A percentile compares a stretch with the other conserved stretches of the same genome.
Evolutionary conservation across 2,329 filamentous ascomycete genomes (phyloP).

Genomic region (Cladosporium phlei): DNA sequence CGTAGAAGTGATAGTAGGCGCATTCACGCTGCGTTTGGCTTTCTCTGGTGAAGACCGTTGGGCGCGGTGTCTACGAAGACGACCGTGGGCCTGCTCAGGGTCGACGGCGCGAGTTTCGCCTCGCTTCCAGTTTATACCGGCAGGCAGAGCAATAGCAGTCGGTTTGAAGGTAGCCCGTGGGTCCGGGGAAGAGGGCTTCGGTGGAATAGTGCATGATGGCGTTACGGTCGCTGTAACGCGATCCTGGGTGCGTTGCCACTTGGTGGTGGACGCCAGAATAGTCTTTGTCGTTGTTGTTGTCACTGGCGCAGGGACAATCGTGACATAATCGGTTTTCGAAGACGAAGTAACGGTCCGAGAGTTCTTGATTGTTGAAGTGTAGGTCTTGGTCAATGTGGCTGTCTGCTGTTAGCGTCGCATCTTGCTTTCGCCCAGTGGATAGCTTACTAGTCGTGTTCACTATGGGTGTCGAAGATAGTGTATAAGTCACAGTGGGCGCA

Average conservation of each 20-base stretch:
- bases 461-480: constrained; percentile 15
- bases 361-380: constrained; percentile 16
- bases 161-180: constrained; percentile 35
- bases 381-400: constrained; percentile 14
- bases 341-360: constrained; percentile 13
- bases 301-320: constrained; percentile 9
- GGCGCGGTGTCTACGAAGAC: constrained; percentile 11
- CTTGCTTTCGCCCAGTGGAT: not conserved
- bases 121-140: constrained; percentile 23
- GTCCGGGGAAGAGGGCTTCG: constrained; percentile 29
- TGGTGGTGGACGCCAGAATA: constrained; percentile 32
- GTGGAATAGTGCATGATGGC: constrained; percentile 35
- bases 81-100: not conserved
- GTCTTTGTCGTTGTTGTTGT: constrained; percentile 24
- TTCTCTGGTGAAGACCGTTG: not conserved
- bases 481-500: constrained; percentile 18
- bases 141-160: constrained; percentile 25
- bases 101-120: not conserved
- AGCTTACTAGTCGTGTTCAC: constrained; percentile 5
- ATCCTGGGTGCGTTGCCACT: constrained; percentile 20
- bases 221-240: constrained; percentile 31
- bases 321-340: constrained; percentile 12
- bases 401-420: not conserved
- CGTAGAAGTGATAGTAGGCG: constrained; percentile 32
- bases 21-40: constrained; percentile 34